Evolutionary conservation across 768 basidiomycete genomes (phyloP), one percentile per base, ranked within the genome.

Genomic region (Podaxis sp.): DNA sequence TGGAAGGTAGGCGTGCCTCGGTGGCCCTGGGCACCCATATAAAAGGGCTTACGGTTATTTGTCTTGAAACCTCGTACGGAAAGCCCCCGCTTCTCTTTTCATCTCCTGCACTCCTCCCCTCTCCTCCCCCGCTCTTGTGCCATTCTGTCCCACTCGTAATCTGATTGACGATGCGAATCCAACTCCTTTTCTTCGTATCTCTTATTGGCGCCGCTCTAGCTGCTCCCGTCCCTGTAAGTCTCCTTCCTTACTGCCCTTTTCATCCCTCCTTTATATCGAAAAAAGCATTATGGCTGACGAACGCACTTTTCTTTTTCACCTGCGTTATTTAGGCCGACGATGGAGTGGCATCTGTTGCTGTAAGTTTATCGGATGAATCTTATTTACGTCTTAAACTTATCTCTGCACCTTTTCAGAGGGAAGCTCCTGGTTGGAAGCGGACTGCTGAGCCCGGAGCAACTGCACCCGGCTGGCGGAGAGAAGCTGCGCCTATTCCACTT

Each of bases 151-250:
- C 28, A 30, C 3, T 12, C 26, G 38, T 56, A 36, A 33, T 37
- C 44, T 28, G n/a, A 17, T 55, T 22, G 5, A 46, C 52, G 3
- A 62, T 62, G 60, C 60, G 60, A 48, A 22, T 62, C 12, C 30
- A 46, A 46, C 22, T 58, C 28, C 53, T 67, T 28, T 40, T 63
- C 28, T 22, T 63, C 6, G 58, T 53, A 37, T 63, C 61, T 37
- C 1, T 65, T 30, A 28, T 65, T 30, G 51, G 55, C 33, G 48
- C 54, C 4, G 41, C 49, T 17, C 44, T 61, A 3, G 65, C 65
- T 26, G 59, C 63, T 58, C 66, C 67, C 28, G 33, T 66, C 56
- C 58, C 64, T 44, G 67, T 67, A 6, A n/a, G 44, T 30, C 12
- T 10, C 37, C 17, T 33, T 37, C 44, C 44, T 1, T 6, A 22